Conservation (phyloP, 768 basidiomycete genomes). For the Mycena epipterygia region DNA sequence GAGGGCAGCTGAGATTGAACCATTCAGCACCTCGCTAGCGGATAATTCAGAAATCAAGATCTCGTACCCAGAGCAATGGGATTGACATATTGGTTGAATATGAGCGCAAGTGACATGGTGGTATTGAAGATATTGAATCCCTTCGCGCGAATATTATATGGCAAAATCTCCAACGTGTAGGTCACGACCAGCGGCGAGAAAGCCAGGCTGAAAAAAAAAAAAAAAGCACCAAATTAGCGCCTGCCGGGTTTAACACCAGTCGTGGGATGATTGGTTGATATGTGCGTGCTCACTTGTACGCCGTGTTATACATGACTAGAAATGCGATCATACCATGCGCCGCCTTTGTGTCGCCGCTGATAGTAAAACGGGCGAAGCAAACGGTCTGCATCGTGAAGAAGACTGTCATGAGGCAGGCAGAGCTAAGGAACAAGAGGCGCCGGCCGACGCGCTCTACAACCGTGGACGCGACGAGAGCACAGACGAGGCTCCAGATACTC, state of each 20-base stretch:
- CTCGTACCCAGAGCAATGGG: constrained; percentile 75
- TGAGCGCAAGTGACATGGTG: too few relatives aligned
- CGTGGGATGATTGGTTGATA: neutral
- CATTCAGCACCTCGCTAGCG: neutral
- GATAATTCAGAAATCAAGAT: neutral
- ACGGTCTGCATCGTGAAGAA: constrained; percentile 79
- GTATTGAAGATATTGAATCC: constrained; percentile 88
- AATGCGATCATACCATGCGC: constrained; percentile 83
- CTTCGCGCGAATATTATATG: constrained; percentile 86
- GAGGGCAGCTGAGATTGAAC: constrained; percentile 42
- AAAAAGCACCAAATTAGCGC: constrained; percentile 40
- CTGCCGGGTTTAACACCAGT: neutral
- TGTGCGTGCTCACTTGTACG: constrained; percentile 70
- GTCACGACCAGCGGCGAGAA: too few relatives aligned
- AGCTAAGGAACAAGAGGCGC: constrained; percentile 75
- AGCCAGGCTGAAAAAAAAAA: neutral
- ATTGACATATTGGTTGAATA: too few relatives aligned
- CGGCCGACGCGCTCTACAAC: constrained; percentile 77
- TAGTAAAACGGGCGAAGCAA: constrained; percentile 64
- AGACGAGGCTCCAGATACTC: constrained; percentile 83
- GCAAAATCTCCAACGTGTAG: constrained; percentile 92
- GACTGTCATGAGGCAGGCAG: constrained; percentile 68
- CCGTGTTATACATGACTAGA: constrained; percentile 85
- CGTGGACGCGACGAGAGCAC: constrained; percentile 69
- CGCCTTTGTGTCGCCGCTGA: constrained; percentile 58